These are phyloP conservation scores for Mycena leptocephala DNA, from an alignment of 768 basidiomycete species.

Conservation along the genomic window DNA sequence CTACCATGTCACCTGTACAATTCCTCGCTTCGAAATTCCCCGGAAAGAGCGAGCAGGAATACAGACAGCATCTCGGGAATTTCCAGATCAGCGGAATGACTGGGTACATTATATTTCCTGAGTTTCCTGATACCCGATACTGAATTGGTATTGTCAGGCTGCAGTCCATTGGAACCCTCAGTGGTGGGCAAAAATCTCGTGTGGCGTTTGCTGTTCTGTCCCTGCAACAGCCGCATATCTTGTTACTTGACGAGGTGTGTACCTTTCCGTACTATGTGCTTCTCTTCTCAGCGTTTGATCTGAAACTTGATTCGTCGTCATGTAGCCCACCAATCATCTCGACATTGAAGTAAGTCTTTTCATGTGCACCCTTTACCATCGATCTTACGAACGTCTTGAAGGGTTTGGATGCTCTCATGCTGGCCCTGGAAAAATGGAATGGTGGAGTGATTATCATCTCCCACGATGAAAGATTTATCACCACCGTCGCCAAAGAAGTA, in stretches of 20 bases:
- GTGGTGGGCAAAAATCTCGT: conserved; percentile 96
- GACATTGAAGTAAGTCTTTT: conserved; percentile 84
- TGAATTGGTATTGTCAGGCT: conserved; percentile 59
- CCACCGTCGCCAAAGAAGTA: conserved; percentile 89
- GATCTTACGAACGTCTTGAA: conserved; percentile 46
- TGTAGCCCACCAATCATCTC: conserved; percentile 92
- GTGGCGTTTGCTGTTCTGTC: conserved; percentile 94
- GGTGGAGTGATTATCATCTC: conserved; percentile 95
- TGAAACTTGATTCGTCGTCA: conserved; percentile 23
- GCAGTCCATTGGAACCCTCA: conserved; percentile 92
- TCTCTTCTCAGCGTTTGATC: neutral
- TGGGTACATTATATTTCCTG: conserved; percentile 61
- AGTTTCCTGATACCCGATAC: conserved; percentile 4
- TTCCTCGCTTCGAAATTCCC: conserved; percentile 95
- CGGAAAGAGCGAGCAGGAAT: conserved; percentile 96
- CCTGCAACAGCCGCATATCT: conserved; percentile 90
- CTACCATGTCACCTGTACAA: conserved; percentile 92
- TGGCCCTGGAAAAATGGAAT: conserved; percentile 85
- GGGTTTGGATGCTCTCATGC: conserved; percentile 97
- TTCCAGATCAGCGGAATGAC: conserved; percentile 99
- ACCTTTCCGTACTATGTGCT: neutral
- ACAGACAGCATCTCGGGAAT: conserved; percentile 94
- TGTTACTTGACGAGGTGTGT: conserved; percentile 93
- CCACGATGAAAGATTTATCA: conserved; percentile 97
- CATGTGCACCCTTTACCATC: conserved; percentile 8